A percentile compares a stretch with the other conserved stretches of the same genome.
These are phyloP conservation scores for Mallotus repandus DNA, from an alignment of 441 rosid species.

Conservation along the genomic window DNA sequence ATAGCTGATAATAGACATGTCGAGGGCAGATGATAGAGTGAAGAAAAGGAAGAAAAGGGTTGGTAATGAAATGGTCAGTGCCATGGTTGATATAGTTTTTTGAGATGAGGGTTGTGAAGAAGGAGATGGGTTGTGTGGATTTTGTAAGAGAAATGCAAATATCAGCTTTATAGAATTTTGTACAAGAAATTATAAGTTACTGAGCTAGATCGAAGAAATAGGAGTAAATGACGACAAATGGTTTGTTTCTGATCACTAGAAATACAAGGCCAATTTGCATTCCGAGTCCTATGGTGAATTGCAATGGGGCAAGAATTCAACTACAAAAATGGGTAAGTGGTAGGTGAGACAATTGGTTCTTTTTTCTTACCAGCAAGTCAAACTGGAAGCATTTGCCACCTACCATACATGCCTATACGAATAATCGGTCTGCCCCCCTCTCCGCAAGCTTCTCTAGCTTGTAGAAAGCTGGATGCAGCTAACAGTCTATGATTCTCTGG, in stretches of 20 bases:
- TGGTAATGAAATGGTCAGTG: slow-evolving; percentile 9
- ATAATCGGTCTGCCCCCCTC: background rate
- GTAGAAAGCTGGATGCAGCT: background rate
- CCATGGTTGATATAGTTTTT: slow-evolving; percentile 7
- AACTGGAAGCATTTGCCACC: slow-evolving; percentile 14
- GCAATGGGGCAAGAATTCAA: background rate
- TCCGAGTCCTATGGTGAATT: background rate
- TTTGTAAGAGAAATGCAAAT: too few species aligned
- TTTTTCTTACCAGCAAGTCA: slow-evolving; percentile 12
- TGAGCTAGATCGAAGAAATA: background rate
- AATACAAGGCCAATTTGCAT: background rate
- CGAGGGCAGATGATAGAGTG: slow-evolving; percentile 51
- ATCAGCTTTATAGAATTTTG: background rate
- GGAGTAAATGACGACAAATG: background rate
- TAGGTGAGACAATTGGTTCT: background rate
- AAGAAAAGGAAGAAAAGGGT: slow-evolving; percentile 38
- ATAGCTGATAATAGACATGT: slow-evolving; percentile 64
- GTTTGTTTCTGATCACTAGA: background rate
- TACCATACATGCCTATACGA: background rate
- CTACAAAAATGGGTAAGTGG: background rate
- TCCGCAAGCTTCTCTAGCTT: background rate
- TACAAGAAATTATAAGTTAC: background rate
- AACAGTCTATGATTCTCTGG: background rate
- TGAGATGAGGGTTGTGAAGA: too few species aligned
- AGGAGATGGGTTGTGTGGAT: too few species aligned